These are phyloP conservation scores for Nannochloropsis gaditana DNA, from an alignment of 108 stramenopile species.

Conservation along the genomic window DNA sequence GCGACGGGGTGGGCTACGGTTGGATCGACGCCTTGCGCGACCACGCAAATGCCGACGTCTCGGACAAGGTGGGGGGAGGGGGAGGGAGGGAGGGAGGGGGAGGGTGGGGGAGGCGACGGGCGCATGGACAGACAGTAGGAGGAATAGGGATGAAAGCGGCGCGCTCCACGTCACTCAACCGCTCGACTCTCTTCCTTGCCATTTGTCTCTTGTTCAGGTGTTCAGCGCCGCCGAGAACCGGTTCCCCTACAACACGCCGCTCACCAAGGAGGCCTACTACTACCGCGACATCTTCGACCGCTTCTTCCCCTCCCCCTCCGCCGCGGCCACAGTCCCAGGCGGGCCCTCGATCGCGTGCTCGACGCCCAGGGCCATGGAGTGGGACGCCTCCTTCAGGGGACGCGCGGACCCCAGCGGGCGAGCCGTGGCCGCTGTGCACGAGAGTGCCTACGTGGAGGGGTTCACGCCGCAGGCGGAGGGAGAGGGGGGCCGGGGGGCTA, in stretches of 20 bases:
- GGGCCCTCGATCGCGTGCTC: constrained; percentile 97
- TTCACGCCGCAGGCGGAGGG: constrained; percentile 54
- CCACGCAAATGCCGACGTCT: constrained; percentile 76
- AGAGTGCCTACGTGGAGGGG: constrained; percentile 70
- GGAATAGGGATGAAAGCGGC: too few relatives aligned
- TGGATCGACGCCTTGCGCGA: constrained; percentile 92
- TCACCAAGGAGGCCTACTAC: constrained; percentile 88
- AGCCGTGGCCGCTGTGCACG: constrained; percentile 83
- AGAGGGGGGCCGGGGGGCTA: not conserved
- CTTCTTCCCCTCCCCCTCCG: constrained; percentile 89
- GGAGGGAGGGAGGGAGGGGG: too few relatives aligned
- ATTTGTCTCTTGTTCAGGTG: constrained; percentile 44
- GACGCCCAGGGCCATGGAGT: constrained; percentile 89
- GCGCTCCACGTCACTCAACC: too few relatives aligned
- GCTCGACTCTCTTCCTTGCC: too few relatives aligned
- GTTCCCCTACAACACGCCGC: constrained; percentile 94
- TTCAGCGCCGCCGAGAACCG: constrained; percentile 79
- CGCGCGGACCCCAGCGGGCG: constrained; percentile 94
- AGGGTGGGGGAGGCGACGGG: too few relatives aligned
- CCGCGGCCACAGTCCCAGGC: constrained; percentile 88
- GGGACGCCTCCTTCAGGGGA: constrained; percentile 70
- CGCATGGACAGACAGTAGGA: too few relatives aligned
- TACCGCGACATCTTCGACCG: constrained; percentile 95
- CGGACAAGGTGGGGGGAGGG: not conserved
- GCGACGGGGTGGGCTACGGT: constrained; percentile 96